Evolutionary conservation across 371 early-diverging fungal species (phyloP), one percentile per base, ranked within the genome.

Genomic region (Massospora cicadina): DNA sequence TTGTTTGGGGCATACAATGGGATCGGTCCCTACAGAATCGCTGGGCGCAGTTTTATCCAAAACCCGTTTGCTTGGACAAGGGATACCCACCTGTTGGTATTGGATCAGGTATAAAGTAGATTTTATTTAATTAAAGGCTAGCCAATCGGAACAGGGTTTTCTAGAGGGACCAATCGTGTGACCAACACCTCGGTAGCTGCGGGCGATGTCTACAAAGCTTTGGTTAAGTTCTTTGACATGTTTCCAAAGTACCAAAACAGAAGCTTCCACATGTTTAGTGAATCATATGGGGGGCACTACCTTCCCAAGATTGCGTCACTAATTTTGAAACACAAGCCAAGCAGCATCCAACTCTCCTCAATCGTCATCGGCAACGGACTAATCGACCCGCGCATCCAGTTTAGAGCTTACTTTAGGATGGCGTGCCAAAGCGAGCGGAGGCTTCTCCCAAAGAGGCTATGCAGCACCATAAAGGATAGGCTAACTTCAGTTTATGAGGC

Each of bases 331-430:
- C 70, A 77, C 59, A 90, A 90, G 71, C 74, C 83, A 71, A 69
- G 75, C 66, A 33, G 70, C 56, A 79, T 91, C 72, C 83, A 87
- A 69, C 76, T 91, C 60, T 81, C 79, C 64, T 82, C 84, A 56
- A 71, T 95, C 65, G 72, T 87, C 65, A 88, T 94, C 55, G 96
- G 95, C 43, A 95, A 95, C 68, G 96, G 94, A 12, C 73, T 93
- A 68, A 88, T 88, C 1, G 91, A 93, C 66, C 91, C 92, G 26
- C 74, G 85, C 62, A 75, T 81, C 10, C 96, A 95, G 77, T 93
- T 90, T 76, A 80, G 87, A 71, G 90, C 84, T 73, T 95, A 91
- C 71, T 79, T 88, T 17, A 73, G 85, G 66, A 90, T 91, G 86
- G 87, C 85, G 0, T 88, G 89, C 72, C 79, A 86, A 54, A 82